Conservation (phyloP, 75 land plant species). For the Pinus taeda region DNA sequence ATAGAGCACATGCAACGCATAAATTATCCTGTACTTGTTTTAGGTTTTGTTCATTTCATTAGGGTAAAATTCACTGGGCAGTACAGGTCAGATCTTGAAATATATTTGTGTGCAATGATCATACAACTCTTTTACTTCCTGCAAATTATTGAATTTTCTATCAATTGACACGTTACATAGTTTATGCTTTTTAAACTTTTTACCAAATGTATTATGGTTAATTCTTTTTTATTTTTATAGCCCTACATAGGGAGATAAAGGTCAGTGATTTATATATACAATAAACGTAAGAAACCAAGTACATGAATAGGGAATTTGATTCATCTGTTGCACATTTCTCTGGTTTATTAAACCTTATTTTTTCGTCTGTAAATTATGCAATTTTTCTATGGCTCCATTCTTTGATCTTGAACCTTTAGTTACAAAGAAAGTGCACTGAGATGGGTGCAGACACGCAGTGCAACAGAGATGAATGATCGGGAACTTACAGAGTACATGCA, state of each 20-base stretch:
- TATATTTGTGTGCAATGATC: background rate
- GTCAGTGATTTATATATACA: background rate
- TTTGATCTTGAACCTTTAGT: background rate
- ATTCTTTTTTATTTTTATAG: background rate
- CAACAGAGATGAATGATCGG: slow-evolving; percentile 75
- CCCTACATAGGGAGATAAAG: background rate
- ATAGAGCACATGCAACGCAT: background rate
- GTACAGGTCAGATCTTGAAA: background rate
- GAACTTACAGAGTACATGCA: slow-evolving; percentile 87
- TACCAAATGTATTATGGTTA: background rate
- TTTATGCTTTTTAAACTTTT: background rate
- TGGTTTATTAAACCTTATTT: background rate
- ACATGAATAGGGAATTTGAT: background rate
- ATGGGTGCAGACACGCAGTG: slow-evolving; percentile 57
- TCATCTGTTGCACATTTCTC: background rate
- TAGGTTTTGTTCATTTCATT: background rate
- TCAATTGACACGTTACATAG: background rate
- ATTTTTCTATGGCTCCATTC: background rate
- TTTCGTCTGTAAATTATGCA: background rate
- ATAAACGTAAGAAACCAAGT: background rate
- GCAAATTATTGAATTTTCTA: background rate
- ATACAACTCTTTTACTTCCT: background rate
- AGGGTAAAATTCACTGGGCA: background rate
- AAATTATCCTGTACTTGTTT: too few relatives aligned
- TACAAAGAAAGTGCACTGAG: background rate